Evolutionary conservation across 768 basidiomycete species (phyloP).

Genomic region (Boletus barrowsii): DNA sequence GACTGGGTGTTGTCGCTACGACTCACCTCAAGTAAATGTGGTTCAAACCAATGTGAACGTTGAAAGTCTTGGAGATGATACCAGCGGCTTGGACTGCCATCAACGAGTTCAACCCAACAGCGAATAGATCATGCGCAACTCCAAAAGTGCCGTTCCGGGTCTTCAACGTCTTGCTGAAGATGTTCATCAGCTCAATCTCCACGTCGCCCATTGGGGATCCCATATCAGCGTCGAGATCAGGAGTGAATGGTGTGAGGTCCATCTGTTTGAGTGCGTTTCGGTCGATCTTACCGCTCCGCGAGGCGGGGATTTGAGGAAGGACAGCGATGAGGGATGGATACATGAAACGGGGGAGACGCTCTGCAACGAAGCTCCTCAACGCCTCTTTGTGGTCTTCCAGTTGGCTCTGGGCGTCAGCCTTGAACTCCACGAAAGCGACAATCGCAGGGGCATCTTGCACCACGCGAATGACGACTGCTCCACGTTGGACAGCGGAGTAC

Average conservation of each 20-base stretch:
- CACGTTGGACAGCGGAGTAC: slow-evolving; percentile 17
- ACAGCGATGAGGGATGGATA: slow-evolving; percentile 29
- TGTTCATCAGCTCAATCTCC: slow-evolving; percentile 23
- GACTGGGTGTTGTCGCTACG: background rate
- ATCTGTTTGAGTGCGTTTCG: slow-evolving; percentile 27
- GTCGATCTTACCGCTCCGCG: slow-evolving; percentile 29
- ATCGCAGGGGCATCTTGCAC: slow-evolving; percentile 29
- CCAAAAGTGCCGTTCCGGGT: slow-evolving; percentile 21
- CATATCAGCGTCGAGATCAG: slow-evolving; percentile 22
- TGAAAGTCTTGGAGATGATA: slow-evolving; percentile 28
- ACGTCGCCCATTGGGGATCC: slow-evolving; percentile 26
- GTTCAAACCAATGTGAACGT: slow-evolving; percentile 28
- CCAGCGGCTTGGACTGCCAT: slow-evolving; percentile 34
- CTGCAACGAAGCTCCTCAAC: slow-evolving; percentile 25
- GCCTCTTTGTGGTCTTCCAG: slow-evolving; percentile 21
- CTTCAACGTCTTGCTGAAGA: slow-evolving; percentile 25
- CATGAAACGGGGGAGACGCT: slow-evolving; percentile 32
- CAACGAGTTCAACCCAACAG: slow-evolving; percentile 29
- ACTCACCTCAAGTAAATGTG: slow-evolving; percentile 29
- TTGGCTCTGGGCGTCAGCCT: slow-evolving; percentile 4
- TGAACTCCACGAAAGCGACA: slow-evolving; percentile 31
- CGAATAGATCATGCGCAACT: slow-evolving; percentile 28
- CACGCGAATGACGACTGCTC: slow-evolving; percentile 25
- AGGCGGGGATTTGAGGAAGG: slow-evolving; percentile 23
- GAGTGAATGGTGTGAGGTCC: slow-evolving; percentile 22